phyloP scores from a whole-genome alignment of 2,329 filamentous ascomycete genomes.

The Fusarium sp. region DNA sequence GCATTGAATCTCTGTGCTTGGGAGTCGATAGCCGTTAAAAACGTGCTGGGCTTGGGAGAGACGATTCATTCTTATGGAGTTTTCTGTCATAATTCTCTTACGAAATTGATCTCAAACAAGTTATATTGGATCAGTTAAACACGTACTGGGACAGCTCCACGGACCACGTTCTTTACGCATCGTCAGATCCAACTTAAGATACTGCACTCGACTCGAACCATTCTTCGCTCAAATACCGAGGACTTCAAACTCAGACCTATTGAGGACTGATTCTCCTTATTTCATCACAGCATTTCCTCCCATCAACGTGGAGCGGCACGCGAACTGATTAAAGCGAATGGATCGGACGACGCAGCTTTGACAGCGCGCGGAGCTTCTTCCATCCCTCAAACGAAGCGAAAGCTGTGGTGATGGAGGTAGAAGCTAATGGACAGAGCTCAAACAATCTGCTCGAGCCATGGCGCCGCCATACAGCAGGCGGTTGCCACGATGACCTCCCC shows the following conservation, averaged over 20 bases:
- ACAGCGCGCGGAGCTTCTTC: constrained; percentile 41
- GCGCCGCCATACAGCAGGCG: constrained; percentile 35
- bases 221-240: neutral
- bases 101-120: constrained; percentile 1
- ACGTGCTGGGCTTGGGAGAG: neutral
- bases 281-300: neutral
- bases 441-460: constrained; percentile 46
- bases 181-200: constrained; percentile 29
- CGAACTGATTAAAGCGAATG: constrained; percentile 40
- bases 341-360: constrained; percentile 39
- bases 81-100: neutral
- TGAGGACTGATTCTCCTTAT: neutral
- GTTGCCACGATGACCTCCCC: constrained; percentile 43
- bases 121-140: constrained; percentile 13
- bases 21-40: neutral
- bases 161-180: constrained; percentile 22
- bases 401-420: constrained; percentile 48
- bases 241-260: neutral
- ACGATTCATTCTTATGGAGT: neutral
- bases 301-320: constrained; percentile 11
- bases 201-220: constrained; percentile 20
- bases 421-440: constrained; percentile 44
- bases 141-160: neutral
- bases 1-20: constrained; percentile 17
- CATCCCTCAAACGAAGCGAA: constrained; percentile 40